A percentile compares a stretch with the other conserved stretches of the same genome.
Evolutionary conservation across 1,139 yeast genomes (phyloP).

Genomic region (Pichia norvegensis): DNA sequence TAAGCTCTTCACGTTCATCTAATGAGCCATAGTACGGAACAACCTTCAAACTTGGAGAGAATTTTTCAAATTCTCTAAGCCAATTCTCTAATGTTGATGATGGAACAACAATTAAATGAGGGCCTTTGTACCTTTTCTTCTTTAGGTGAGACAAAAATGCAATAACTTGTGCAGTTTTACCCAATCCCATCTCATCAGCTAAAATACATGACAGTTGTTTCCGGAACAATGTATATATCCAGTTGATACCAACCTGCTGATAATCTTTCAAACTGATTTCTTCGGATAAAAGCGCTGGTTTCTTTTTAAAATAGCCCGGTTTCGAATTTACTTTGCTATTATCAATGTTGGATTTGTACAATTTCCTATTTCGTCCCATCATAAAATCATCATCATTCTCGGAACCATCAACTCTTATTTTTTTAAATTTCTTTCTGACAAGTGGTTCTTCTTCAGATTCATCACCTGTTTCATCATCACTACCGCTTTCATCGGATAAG

Average conservation of each 20-base stretch:
- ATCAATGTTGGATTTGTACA: slow-evolving; percentile 9
- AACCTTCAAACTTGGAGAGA: slow-evolving; percentile 72
- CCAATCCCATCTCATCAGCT: slow-evolving; percentile 98
- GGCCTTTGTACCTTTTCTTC: slow-evolving; percentile 53
- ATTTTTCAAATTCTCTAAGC: slow-evolving; percentile 88
- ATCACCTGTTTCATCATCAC: slow-evolving; percentile 3
- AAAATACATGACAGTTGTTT: slow-evolving; percentile 80
- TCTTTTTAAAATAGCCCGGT: slow-evolving; percentile 50
- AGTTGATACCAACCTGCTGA: slow-evolving; percentile 92
- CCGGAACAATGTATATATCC: slow-evolving; percentile 77
- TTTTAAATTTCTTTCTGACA: slow-evolving; percentile 8
- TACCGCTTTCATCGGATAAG: slow-evolving; percentile 30
- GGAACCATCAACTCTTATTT: slow-evolving; percentile 16
- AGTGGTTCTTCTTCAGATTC: slow-evolving; percentile 1
- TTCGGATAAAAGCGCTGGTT: slow-evolving; percentile 59
- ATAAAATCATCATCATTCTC: slow-evolving; percentile 16
- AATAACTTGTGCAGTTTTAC: slow-evolving; percentile 93
- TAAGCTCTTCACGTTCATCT: slow-evolving; percentile 73
- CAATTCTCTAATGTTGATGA: slow-evolving; percentile 95
- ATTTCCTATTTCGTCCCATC: slow-evolving; percentile 1
- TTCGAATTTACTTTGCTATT: slow-evolving; percentile 8
- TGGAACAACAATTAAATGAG: slow-evolving; percentile 86
- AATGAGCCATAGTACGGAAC: slow-evolving; percentile 93
- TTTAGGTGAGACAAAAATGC: slow-evolving; percentile 84
- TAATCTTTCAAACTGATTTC: slow-evolving; percentile 71